Base-by-base conservation (phyloP, 129 eudicot species). In the Pulicaria dysenterica region DNA sequence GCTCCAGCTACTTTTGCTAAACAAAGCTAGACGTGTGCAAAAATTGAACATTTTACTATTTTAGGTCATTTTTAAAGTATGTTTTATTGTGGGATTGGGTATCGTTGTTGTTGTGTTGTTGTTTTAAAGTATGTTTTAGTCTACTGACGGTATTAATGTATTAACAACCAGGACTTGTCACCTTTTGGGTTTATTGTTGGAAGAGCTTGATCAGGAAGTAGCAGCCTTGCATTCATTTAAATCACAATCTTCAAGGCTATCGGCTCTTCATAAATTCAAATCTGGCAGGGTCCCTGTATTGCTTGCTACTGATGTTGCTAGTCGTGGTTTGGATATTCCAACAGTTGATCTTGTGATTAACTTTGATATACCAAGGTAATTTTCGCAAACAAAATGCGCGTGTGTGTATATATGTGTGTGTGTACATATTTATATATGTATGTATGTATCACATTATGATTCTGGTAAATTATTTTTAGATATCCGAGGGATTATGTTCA, bases 311-410 rank as follows among this genome's bases (percentile, higher is more conserved):
- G 98, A 89, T 75, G 98, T 92, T 47, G 98, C 95, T 3, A 85
- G 85, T 77, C 87, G 98, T 60, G 98, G 98, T 69, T 70, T 92
- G 64, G 98, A 92, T 80, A 92, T 92, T 72, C 98, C 96, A 39
- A 87, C 95, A 1, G 98, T 92, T 49, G 98, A 92, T 89, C 87
- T 92, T 49, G 98, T 92, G 16, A 79, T 92, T 68, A 92, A 92
- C 59, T 92, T 87, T 74, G 95, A 92, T 70, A 85, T 92, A 58
- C 96, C 98, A 49, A 89, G 96, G 98, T 92, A 41, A 64, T n/a
- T 44, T 67, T 6, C 37, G 47, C 36, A 67, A 57, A 16, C 3
- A 2, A 24, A 24, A 24, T 24, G 31, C 2, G 2, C 2, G 31
- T 24, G 2, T 24, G 2, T 24, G 2, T 24, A 24, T 24, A 24